phyloP scores from a whole-genome alignment of 2,329 filamentous ascomycete species.

The Raffaelea albimanens region DNA sequence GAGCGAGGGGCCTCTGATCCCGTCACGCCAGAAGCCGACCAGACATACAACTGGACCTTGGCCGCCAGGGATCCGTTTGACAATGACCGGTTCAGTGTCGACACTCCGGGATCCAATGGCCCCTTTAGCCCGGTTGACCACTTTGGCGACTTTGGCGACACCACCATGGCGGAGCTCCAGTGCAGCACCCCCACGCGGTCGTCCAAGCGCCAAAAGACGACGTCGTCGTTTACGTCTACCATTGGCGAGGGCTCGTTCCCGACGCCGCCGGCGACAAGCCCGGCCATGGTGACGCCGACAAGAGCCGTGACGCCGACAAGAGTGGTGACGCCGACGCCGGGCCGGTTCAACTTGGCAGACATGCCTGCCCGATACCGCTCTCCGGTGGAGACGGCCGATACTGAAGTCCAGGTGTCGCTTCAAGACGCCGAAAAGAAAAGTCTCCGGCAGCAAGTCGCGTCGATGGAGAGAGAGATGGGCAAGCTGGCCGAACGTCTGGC shows the following conservation, averaged over 20 bases:
- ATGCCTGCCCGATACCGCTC: no score
- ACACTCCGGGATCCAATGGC: no score
- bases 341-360: no score
- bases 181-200: constrained; percentile 38
- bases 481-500: constrained; percentile 39
- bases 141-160: constrained; percentile 37
- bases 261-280: constrained; percentile 47
- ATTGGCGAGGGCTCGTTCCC: constrained; percentile 32
- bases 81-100: no score
- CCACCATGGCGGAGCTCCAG: constrained; percentile 38
- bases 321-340: constrained; percentile 23
- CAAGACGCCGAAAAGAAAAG: constrained; percentile 31
- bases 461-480: constrained; percentile 36
- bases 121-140: no score
- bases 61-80: constrained; percentile 37
- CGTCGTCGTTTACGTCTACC: constrained; percentile 16
- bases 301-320: constrained; percentile 8
- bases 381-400: constrained; percentile 14
- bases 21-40: constrained; percentile 16
- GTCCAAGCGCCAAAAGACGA: neutral
- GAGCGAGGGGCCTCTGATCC: no score
- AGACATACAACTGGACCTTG: constrained; percentile 39
- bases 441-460: constrained; percentile 37
- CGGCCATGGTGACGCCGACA: constrained; percentile 16
- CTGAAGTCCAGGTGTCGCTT: constrained; percentile 30